phyloP scores from a whole-genome alignment of 352 stramenopile species.

The Phytophthora cactorum region DNA sequence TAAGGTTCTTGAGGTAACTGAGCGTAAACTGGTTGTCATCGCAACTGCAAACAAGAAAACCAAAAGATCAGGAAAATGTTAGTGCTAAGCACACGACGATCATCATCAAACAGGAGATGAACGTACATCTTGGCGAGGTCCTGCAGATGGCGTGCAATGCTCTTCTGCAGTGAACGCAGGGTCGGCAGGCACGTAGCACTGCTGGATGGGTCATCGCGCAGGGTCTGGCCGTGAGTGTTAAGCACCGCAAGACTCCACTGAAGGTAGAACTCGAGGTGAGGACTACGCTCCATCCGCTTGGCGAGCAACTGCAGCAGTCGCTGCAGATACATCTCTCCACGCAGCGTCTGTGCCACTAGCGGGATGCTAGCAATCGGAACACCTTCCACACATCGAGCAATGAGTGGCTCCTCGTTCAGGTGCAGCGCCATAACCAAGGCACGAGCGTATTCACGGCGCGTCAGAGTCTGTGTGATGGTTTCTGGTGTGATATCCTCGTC shows the following conservation, averaged over 20 bases:
- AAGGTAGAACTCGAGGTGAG: slow-evolving; percentile 98
- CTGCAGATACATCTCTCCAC: slow-evolving; percentile 90
- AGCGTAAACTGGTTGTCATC: slow-evolving; percentile 92
- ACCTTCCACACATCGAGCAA: slow-evolving; percentile 92
- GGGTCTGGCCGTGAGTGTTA: slow-evolving; percentile 91
- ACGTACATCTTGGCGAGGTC: slow-evolving; percentile 90
- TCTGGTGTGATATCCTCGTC: slow-evolving; percentile 98
- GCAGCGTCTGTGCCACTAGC: slow-evolving; percentile 92
- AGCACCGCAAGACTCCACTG: slow-evolving; percentile 95
- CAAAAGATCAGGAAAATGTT: slow-evolving; percentile 10
- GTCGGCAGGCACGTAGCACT: slow-evolving; percentile 78
- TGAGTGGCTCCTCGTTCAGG: slow-evolving; percentile 95
- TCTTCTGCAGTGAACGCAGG: slow-evolving; percentile 89
- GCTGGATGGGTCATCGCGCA: slow-evolving; percentile 74
- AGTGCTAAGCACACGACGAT: slow-evolving; percentile 15
- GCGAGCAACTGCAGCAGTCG: slow-evolving; percentile 93
- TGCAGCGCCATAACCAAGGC: slow-evolving; percentile 97
- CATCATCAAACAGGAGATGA: slow-evolving; percentile 6
- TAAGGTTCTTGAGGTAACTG: slow-evolving; percentile 81
- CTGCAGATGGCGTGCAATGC: slow-evolving; percentile 80
- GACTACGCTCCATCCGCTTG: slow-evolving; percentile 92
- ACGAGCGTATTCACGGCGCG: slow-evolving; percentile 89
- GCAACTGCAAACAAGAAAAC: slow-evolving; percentile 49
- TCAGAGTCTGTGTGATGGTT: slow-evolving; percentile 89
- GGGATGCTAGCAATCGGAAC: slow-evolving; percentile 90